Evolutionary conservation across 805 yeast genomes (phyloP).

Genomic region (Zygoascus ofunaensis): DNA sequence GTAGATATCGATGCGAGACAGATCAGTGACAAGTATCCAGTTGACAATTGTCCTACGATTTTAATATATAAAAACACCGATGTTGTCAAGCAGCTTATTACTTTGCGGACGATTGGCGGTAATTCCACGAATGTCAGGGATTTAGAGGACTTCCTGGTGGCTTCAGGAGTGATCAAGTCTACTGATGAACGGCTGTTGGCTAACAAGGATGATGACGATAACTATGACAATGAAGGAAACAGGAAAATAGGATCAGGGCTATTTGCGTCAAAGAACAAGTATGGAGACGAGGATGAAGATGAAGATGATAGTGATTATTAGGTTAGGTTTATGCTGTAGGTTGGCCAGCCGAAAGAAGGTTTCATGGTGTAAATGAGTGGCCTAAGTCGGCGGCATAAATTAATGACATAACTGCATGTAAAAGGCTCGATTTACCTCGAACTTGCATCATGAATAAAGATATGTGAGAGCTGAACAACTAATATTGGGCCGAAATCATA

Average conservation of each 20-base stretch:
- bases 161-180: conserved; percentile 53
- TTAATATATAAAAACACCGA: conserved; percentile 71
- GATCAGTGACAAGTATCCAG: conserved; percentile 90
- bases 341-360: no score
- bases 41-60: conserved; percentile 81
- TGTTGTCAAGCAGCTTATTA: conserved; percentile 71
- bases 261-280: not conserved
- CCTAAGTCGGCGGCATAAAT: no score
- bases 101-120: conserved; percentile 78
- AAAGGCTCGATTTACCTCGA: no score
- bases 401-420: no score
- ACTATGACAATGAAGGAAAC: not conserved
- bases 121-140: conserved; percentile 61
- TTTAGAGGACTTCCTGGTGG: conserved; percentile 63
- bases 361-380: no score
- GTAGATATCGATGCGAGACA: conserved; percentile 86
- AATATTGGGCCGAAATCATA: no score
- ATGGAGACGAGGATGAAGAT: conserved; percentile 2
- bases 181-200: conserved; percentile 58
- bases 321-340: not conserved
- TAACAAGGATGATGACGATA: conserved; percentile 35
- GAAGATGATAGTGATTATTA: conserved; percentile 3
- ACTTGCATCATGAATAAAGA: no score
- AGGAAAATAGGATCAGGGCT: not conserved
- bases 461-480: no score